Evolutionary conservation across 192 early-diverging fungal species (phyloP).

Genomic region (Anaeromyces robustus): DNA sequence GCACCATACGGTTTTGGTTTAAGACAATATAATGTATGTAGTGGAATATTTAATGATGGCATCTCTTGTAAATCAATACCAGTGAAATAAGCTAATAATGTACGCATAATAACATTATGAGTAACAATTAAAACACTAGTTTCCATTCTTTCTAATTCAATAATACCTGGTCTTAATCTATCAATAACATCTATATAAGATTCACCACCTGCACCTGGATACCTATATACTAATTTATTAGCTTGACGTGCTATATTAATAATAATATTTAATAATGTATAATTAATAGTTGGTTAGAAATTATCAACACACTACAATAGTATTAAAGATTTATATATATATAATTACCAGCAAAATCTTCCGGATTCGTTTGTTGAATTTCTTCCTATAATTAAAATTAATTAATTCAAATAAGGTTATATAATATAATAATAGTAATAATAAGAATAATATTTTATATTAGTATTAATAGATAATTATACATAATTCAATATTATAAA

Average conservation of each 20-base stretch:
- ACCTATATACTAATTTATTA: constrained; percentile 86
- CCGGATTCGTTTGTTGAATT: constrained; percentile 61
- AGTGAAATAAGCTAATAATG: constrained; percentile 76
- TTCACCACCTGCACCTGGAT: constrained; percentile 92
- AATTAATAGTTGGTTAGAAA: too few species aligned
- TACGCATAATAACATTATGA: constrained; percentile 81
- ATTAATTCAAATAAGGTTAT: too few species aligned
- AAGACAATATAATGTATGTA: constrained; percentile 66
- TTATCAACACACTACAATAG: too few species aligned
- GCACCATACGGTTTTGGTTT: constrained; percentile 74
- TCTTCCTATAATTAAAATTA: constrained; percentile 23
- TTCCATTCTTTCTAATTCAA: constrained; percentile 89
- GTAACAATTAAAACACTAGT: constrained; percentile 75
- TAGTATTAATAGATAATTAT: too few species aligned
- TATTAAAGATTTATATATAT: too few species aligned
- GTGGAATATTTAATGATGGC: constrained; percentile 62
- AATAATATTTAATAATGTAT: too few species aligned
- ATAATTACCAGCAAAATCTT: constrained; percentile 38
- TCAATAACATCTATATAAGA: constrained; percentile 76
- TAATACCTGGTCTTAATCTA: constrained; percentile 76
- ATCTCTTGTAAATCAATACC: constrained; percentile 55
- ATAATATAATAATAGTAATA: too few species aligned
- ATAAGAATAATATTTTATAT: too few species aligned
- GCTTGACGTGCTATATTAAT: constrained; percentile 47
- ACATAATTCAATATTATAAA: too few species aligned